Base-by-base conservation (phyloP, 192 early-diverging fungal genomes). In the Backusella mclennaniae region DNA sequence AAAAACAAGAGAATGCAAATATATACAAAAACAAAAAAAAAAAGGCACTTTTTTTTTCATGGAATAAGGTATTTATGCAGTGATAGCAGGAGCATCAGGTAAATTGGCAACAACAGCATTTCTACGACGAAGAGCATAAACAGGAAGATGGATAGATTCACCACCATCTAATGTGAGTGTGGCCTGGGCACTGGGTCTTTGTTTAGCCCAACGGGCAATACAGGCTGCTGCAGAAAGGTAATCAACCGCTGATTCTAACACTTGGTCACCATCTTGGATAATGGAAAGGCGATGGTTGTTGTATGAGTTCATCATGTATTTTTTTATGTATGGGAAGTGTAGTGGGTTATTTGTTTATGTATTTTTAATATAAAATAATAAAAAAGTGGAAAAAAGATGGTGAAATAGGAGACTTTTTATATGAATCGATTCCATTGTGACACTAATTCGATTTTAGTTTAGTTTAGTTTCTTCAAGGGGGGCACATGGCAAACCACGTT, bases 61-160 rank as follows among this genome's bases (percentile, higher is more conserved):
- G 33, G 33, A 33, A 19, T 41, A 38, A 23, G n/a, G 14, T 33
- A 33, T 12, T 38, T 38, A 71, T 71, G 69, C 36, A 14, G 23
- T 71, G 23, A 71, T 39, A 17, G 66, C 39, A 35, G 77, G 77
- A 68, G 77, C 77, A 59, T 78, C 77, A 29, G 77, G 77, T 5
- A 74, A 36, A 23, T 78, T 49, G 21, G 72, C 77, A 39, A 78
- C 77, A 7, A 78, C 52, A 11, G 77, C 77, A 42, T 78, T 78
- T 46, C 77, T 66, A 41, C 77, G 63, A 69, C 77, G 66, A 46
- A 78, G 63, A 36, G 77, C 77, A 44, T 78, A 78, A 35, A 73
- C 66, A 15, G 77, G 77, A 26, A 78, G 41, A 38, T 74, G 38
- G 29, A 75, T 75, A 12, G 56, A 63, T 42, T 35, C 23, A 67